These are phyloP conservation scores for Globisporangium abappressorium DNA, from an alignment of 352 stramenopile species.

Conservation along the genomic window DNA sequence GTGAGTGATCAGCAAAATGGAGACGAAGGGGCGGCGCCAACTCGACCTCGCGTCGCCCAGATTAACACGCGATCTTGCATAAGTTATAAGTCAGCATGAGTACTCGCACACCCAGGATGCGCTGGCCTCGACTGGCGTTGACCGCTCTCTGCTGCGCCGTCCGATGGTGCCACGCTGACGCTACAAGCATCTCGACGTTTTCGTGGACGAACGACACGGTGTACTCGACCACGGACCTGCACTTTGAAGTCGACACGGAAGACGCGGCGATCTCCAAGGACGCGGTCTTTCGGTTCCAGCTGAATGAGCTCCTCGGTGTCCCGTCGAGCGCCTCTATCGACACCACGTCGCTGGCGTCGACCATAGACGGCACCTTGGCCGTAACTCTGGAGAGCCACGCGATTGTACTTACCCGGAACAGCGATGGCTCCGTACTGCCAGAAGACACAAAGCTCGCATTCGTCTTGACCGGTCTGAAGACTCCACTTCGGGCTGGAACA, in stretches of 20 bases:
- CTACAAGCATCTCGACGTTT: not conserved
- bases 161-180: not conserved
- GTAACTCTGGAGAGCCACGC: constrained; percentile 18
- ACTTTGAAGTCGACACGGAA: constrained; percentile 24
- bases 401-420: constrained; percentile 22
- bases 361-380: constrained; percentile 26
- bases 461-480: constrained; percentile 13
- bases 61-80: not conserved
- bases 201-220: constrained; percentile 34
- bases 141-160: not conserved
- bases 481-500: constrained; percentile 11
- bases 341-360: constrained; percentile 8
- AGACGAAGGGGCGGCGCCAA: not conserved
- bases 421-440: constrained; percentile 13
- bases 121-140: constrained; percentile 1
- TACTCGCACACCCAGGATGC: not conserved
- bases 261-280: constrained; percentile 25
- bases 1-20: not conserved
- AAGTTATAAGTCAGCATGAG: not conserved
- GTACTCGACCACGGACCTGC: constrained; percentile 16
- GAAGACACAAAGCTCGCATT: constrained; percentile 12
- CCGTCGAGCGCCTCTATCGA: constrained; percentile 21
- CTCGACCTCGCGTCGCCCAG: not conserved
- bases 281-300: constrained; percentile 27
- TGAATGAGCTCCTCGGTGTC: constrained; percentile 27